Evolutionary conservation across 1,284 basidiomycete genomes (phyloP), one percentile per base, ranked within the genome.

Genomic region (Omphalotus olearius): DNA sequence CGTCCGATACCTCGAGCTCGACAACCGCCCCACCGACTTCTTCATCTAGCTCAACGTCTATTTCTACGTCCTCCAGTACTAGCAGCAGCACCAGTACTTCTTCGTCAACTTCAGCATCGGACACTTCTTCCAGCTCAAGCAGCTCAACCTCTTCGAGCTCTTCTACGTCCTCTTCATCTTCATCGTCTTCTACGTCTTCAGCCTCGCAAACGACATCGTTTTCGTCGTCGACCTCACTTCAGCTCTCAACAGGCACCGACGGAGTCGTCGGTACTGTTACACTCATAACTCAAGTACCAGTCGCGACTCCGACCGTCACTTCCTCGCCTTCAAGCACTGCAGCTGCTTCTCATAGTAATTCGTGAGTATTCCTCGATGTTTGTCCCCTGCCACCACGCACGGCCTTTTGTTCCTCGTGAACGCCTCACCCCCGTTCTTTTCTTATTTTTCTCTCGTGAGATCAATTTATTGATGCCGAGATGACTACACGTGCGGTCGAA

Each of bases 61-160:
- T 52, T 26, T 48, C 48, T n/a, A 50, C 40, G n/a, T 13, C 51
- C n/a, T 26, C 61, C 2, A 40, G 52, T 17, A 17, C 60, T 17
- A 52, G 53, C 1, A 44, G 59, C 11, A 42, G 56, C 1, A 53
- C 57, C 1, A 48, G 52, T 5, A 44, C 60, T 2, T 50, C 57
- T 17, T 41, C 59, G 14, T 42, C 60, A 13, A 53, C 56, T 4
- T 53, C 57, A 10, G 57, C 56, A 16, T 50, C 47, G n/a, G 16
- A 62, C 6, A 50, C 61, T 0, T 42, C 62, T 7, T 20, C 62
- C 0, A 11, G 54, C 4, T 41, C 54, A 6, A 49, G 59, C 3
- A 41, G 39, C 45, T 52, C 51, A 2, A 50, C 62, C 20, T n/a
- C 50, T 6, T 14, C 57, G 1, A 25, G 56, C 0, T 36, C 61